phyloP scores from a whole-genome alignment of 148 eudicot species.

The Tetragonia tetragonoides region DNA sequence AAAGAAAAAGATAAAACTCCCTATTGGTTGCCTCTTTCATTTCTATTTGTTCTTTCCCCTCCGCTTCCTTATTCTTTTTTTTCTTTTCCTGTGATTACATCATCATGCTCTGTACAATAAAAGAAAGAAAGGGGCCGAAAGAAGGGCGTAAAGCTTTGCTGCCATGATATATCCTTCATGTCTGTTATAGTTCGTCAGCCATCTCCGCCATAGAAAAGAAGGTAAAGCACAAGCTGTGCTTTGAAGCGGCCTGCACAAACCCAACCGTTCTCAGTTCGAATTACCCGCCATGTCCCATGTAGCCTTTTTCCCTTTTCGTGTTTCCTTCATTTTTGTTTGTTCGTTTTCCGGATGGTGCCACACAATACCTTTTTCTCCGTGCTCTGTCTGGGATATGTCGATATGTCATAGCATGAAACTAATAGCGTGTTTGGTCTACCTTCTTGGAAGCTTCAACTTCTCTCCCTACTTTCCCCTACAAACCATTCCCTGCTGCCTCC shows the following conservation, averaged over 20 bases:
- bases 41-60: neutral
- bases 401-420: too few species aligned
- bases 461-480: too few species aligned
- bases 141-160: neutral
- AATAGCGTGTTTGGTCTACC: too few species aligned
- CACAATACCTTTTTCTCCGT: too few species aligned
- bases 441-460: too few species aligned
- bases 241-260: slow-evolving; percentile 11
- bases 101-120: neutral
- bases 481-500: too few species aligned
- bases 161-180: too few species aligned
- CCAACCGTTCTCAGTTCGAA: neutral
- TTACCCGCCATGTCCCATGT: neutral
- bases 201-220: neutral
- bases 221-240: neutral
- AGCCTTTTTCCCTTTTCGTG: neutral
- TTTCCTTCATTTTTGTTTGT: neutral
- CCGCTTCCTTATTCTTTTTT: neutral
- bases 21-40: neutral
- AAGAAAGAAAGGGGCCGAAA: neutral
- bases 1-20: neutral
- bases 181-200: neutral
- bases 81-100: neutral
- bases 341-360: too few species aligned
- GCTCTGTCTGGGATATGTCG: too few species aligned